Base-by-base conservation (phyloP, 2,329 filamentous ascomycete species). In the Neofusicoccum parvum region DNA sequence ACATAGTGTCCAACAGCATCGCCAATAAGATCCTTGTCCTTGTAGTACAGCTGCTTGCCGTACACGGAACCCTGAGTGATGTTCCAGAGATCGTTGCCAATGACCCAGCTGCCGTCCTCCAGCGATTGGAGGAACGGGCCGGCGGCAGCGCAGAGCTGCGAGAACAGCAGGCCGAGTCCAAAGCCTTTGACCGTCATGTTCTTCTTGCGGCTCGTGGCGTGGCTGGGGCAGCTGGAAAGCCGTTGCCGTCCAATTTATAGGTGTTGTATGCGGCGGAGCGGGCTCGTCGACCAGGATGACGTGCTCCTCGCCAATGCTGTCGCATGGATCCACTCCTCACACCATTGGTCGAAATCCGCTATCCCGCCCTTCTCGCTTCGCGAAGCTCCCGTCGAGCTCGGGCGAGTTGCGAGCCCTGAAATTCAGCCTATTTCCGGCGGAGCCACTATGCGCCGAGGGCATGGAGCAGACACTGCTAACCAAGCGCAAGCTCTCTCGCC, bases 1-100 rank as follows among this genome's bases (percentile, higher is more conserved):
- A 80, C 79, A 66, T 81, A 82, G 66, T 81, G 79, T 3, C 80
- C 79, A 3, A 75, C 73, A 0, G 80, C 79, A 37, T 76, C 68
- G 1, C 76, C 78, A 1, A 82, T 78, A 7, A 79, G 73, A 64
- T 82, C 80, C 14, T 74, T 72, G 1, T 72, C 76, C 63, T 79
- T 78, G 67, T 81, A 81, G 69, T 72, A 76, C 53, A 81, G 70
- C 69, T 80, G 77, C n/a, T 72, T 75, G 11, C 76, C 80, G 65
- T 78, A 80, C 59, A 74, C 74, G 1, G 71, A 65, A 3, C 75
- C 74, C 59, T 79, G 76, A 0, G 79, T 80, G 32, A 80, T 73
- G 67, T 80, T 80, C 79, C 79, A 80, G 1, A 80, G 66, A 14
- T 74, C 73, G 66, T 80, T 80, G 0, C 79, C 79, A 49, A 80